Evolutionary conservation across 139 green algal species (phyloP).

Genomic region (Nannochloris sp.): DNA sequence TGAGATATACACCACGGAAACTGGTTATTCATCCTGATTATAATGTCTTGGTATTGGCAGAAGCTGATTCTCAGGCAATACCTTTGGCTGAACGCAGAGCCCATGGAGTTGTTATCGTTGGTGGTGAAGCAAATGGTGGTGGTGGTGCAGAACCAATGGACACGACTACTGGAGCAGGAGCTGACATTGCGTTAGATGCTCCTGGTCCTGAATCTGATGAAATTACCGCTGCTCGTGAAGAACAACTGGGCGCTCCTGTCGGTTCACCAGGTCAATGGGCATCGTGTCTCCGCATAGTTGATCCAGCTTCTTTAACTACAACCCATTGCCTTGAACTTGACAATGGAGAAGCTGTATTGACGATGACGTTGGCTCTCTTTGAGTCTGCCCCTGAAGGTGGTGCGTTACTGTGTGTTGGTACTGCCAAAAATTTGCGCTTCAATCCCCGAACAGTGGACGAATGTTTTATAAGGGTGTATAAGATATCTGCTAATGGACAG

Average conservation of each 20-base stretch:
- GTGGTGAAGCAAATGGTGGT: constrained; percentile 3
- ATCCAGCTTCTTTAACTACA: constrained; percentile 49
- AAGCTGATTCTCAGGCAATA: constrained; percentile 72
- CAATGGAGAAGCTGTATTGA: constrained; percentile 75
- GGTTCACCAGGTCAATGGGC: constrained; percentile 74
- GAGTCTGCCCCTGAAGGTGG: constrained; percentile 14
- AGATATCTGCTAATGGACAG: constrained; percentile 53
- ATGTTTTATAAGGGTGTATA: constrained; percentile 75
- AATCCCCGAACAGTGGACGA: constrained; percentile 64
- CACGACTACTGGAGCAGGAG: neutral
- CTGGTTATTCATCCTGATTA: constrained; percentile 75
- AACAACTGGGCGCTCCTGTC: constrained; percentile 72
- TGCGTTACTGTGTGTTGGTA: constrained; percentile 75
- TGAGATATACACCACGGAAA: constrained; percentile 92
- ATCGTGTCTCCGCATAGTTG: constrained; percentile 82
- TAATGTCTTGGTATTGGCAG: constrained; percentile 55
- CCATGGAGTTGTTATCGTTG: constrained; percentile 28
- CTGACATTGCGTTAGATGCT: constrained; percentile 2
- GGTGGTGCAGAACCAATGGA: neutral
- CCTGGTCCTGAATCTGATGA: constrained; percentile 64
- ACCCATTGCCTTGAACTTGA: constrained; percentile 64
- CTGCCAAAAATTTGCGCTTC: constrained; percentile 73
- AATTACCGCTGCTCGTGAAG: constrained; percentile 56
- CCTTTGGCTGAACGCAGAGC: constrained; percentile 43
- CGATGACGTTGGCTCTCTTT: constrained; percentile 59